A percentile compares a stretch with the other conserved stretches of the same genome.
Evolutionary conservation across 495 filamentous ascomycete genomes (phyloP).

Genomic region (Hypoxylon crocopeplum): DNA sequence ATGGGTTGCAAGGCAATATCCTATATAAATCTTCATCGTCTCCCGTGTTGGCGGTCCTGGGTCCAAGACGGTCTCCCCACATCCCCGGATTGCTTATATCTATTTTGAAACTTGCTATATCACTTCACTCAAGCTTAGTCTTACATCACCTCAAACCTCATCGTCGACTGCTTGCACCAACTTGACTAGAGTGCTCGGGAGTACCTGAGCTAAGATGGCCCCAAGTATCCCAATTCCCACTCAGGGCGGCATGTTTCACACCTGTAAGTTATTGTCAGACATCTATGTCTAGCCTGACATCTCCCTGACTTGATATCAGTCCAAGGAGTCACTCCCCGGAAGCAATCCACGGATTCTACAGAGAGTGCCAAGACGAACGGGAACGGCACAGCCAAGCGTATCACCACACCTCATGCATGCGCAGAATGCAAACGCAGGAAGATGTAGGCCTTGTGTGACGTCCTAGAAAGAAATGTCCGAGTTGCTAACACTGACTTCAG

Average conservation of each 20-base stretch:
- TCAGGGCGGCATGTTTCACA: slow-evolving; percentile 62
- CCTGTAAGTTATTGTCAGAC: slow-evolving; percentile 43
- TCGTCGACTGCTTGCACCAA: slow-evolving; percentile 4
- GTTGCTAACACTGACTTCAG: slow-evolving; percentile 42
- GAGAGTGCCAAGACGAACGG: slow-evolving; percentile 53
- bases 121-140: slow-evolving; percentile 22
- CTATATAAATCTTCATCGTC: slow-evolving; percentile 44
- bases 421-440: slow-evolving; percentile 66
- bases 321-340: slow-evolving; percentile 57
- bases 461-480: neutral
- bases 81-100: slow-evolving; percentile 33
- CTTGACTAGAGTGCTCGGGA: slow-evolving; percentile 19
- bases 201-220: slow-evolving; percentile 47
- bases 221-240: slow-evolving; percentile 55
- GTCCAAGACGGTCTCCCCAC: slow-evolving; percentile 36
- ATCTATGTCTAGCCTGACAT: neutral
- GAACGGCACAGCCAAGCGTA: slow-evolving; percentile 46
- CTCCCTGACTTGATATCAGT: slow-evolving; percentile 38
- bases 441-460: slow-evolving; percentile 50
- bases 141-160: slow-evolving; percentile 15
- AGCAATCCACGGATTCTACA: slow-evolving; percentile 53
- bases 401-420: slow-evolving; percentile 65
- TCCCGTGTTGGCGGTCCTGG: slow-evolving; percentile 37
- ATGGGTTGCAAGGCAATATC: slow-evolving; percentile 39
- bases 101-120: slow-evolving; percentile 28